Percentiles rank a stretch among this genome's conserved stretches.
phyloP scores from a whole-genome alignment of 192 early-diverging fungal species.

The Pilaira anomala region DNA sequence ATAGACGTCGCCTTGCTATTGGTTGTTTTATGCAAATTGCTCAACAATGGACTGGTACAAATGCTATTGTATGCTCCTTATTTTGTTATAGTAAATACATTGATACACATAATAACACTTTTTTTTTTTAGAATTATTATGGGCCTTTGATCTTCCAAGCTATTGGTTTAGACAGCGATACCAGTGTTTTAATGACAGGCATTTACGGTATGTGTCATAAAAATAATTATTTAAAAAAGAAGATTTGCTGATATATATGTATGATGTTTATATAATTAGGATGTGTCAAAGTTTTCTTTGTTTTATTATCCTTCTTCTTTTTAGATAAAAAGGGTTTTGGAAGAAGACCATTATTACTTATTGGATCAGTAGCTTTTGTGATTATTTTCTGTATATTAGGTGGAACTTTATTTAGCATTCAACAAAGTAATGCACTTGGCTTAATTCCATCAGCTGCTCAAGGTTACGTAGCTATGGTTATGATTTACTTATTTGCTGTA shows the following conservation, averaged over 20 bases:
- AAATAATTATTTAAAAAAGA: too few relatives aligned
- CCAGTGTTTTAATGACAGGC: conserved; percentile 10
- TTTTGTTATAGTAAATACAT: too few relatives aligned
- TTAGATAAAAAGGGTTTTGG: conserved; percentile 3
- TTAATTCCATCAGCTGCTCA: background rate
- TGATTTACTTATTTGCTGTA: conserved; percentile 15
- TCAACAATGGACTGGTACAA: conserved; percentile 8
- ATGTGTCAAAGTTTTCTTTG: conserved; percentile 9
- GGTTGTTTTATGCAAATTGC: conserved; percentile 10
- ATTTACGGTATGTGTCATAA: conserved; percentile 4
- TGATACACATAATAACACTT: background rate
- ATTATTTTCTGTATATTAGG: conserved; percentile 2
- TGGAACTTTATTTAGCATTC: background rate
- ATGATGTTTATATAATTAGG: background rate
- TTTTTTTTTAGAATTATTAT: conserved; percentile 1
- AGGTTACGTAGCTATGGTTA: background rate
- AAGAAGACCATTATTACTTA: background rate
- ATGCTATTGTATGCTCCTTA: background rate
- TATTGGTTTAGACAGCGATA: background rate
- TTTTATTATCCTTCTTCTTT: conserved; percentile 1
- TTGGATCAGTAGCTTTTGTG: conserved; percentile 5
- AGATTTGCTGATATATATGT: background rate
- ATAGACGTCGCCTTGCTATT: background rate
- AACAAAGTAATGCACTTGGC: background rate
- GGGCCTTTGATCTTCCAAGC: background rate